These are phyloP conservation scores for Madurella mycetomatis DNA, from an alignment of 2,329 filamentous ascomycete genomes.

Conservation along the genomic window DNA sequence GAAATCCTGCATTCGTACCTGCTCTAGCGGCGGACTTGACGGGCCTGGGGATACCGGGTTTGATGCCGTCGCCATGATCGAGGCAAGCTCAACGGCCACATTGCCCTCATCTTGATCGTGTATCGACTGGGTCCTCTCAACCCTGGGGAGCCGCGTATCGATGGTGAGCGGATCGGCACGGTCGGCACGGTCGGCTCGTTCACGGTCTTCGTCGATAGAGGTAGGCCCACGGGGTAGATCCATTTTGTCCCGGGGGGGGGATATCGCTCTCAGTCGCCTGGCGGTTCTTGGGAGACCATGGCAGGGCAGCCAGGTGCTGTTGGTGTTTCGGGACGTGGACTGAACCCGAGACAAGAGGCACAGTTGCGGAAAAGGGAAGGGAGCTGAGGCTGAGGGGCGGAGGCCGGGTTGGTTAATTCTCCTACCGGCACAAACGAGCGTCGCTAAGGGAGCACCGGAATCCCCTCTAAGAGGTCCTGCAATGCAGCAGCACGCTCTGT, in stretches of 20 bases:
- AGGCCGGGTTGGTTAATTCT: background rate
- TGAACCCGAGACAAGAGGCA: background rate
- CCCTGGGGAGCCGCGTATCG: constrained; percentile 28
- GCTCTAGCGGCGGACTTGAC: constrained; percentile 48
- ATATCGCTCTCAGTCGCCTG: constrained; percentile 5
- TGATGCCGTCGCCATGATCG: constrained; percentile 45
- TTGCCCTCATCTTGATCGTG: constrained; percentile 36
- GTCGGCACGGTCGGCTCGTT: constrained; percentile 3
- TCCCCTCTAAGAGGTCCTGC: background rate
- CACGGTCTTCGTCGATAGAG: constrained; percentile 20
- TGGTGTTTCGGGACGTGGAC: background rate
- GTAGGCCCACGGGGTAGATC: constrained; percentile 19
- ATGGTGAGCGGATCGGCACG: constrained; percentile 26
- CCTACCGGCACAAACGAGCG: too few species aligned
- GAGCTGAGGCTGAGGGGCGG: background rate
- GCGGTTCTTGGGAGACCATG: constrained; percentile 11
- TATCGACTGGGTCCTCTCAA: constrained; percentile 25
- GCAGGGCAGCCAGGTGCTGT: constrained; percentile 4
- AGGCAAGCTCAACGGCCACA: constrained; percentile 40
- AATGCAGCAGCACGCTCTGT: background rate
- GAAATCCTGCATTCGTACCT: constrained; percentile 44
- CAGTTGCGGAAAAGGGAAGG: background rate
- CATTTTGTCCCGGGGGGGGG: constrained; percentile 20
- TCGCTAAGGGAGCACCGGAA: too few species aligned
- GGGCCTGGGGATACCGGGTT: constrained; percentile 53